Percentiles rank a stretch among this genome's conserved stretches.
These are phyloP conservation scores for Andrographis paniculata DNA, from an alignment of 305 asterid species.

Conservation along the genomic window DNA sequence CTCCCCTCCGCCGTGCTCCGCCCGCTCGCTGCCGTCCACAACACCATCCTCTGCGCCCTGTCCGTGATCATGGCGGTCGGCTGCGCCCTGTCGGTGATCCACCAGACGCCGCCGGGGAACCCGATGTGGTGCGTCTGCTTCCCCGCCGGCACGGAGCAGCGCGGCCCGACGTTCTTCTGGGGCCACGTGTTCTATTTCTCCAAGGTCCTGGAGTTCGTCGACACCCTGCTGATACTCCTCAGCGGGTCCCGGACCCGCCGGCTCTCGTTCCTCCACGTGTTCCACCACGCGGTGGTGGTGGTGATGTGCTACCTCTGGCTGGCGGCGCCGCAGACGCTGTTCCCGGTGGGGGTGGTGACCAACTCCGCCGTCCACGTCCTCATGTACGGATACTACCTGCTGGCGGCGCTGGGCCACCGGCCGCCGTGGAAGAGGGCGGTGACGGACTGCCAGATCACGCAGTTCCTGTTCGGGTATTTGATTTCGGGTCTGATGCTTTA, in stretches of 20 bases:
- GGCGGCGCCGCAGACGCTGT: slow-evolving; percentile 54
- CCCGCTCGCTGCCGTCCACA: slow-evolving; percentile 64
- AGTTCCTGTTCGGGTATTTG: slow-evolving; percentile 42
- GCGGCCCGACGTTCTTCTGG: slow-evolving; percentile 81
- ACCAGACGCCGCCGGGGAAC: slow-evolving; percentile 40
- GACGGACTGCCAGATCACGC: slow-evolving; percentile 67
- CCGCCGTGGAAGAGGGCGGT: slow-evolving; percentile 86
- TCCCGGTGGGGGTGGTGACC: slow-evolving; percentile 84
- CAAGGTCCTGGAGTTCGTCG: slow-evolving; percentile 64
- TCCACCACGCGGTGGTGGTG: slow-evolving; percentile 77
- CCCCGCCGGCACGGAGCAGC: slow-evolving; percentile 47
- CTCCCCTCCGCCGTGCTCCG: slow-evolving; percentile 48
- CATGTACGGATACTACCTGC: slow-evolving; percentile 75
- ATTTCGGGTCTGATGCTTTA: slow-evolving; percentile 42
- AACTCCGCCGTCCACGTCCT: slow-evolving; percentile 85
- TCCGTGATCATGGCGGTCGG: slow-evolving; percentile 75
- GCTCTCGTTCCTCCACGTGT: slow-evolving; percentile 83
- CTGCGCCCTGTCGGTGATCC: slow-evolving; percentile 54
- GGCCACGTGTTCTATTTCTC: slow-evolving; percentile 79
- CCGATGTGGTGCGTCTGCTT: slow-evolving; percentile 68
- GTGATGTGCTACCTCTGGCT: slow-evolving; percentile 76
- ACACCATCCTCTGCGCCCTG: slow-evolving; percentile 54
- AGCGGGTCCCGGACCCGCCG: slow-evolving; percentile 44
- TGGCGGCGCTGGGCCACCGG: slow-evolving; percentile 54
- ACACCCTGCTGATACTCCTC: slow-evolving; percentile 52